Evolutionary conservation across 202 grass and related monocot genomes (phyloP).

Genomic region (Cymbopogon flexuosus): DNA sequence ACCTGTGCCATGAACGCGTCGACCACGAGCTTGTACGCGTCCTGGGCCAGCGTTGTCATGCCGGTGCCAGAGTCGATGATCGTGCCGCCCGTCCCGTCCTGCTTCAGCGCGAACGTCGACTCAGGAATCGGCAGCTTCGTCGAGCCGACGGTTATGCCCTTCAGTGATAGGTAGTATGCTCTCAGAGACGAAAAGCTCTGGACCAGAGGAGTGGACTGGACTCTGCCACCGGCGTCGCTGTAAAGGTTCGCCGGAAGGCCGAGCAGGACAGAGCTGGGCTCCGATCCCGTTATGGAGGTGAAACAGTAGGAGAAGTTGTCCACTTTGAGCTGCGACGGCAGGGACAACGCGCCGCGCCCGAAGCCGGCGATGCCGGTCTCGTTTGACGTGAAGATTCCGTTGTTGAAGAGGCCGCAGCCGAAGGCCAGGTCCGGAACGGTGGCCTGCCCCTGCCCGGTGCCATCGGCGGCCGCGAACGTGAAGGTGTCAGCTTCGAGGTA

Average conservation of each 20-base stretch:
- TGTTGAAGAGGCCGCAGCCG: not conserved
- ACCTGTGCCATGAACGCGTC: not conserved
- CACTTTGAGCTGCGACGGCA: constrained; percentile 37
- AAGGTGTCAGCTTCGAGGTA: no score
- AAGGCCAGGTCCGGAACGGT: no score
- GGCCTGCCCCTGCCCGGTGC: no score
- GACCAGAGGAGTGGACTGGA: constrained; percentile 30
- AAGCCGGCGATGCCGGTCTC: constrained; percentile 36
- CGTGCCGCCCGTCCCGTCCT: not conserved
- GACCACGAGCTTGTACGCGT: not conserved
- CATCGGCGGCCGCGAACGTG: not conserved
- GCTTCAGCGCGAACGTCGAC: constrained; percentile 26
- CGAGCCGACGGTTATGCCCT: constrained; percentile 31
- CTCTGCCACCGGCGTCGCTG: not conserved
- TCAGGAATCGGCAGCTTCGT: constrained; percentile 10
- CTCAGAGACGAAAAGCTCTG: not conserved
- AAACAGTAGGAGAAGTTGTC: constrained; percentile 51
- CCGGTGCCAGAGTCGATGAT: constrained; percentile 31
- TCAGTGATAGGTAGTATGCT: constrained; percentile 21
- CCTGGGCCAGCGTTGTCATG: not conserved
- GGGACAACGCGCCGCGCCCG: constrained; percentile 16
- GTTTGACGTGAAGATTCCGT: constrained; percentile 2
- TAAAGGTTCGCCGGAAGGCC: constrained; percentile 9
- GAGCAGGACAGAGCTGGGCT: not conserved
- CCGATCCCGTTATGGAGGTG: not conserved